Percentiles rank a stretch among this genome's conserved stretches.
Evolutionary conservation across 371 early-diverging fungal species (phyloP).

Genomic region (Mortierella sp.): DNA sequence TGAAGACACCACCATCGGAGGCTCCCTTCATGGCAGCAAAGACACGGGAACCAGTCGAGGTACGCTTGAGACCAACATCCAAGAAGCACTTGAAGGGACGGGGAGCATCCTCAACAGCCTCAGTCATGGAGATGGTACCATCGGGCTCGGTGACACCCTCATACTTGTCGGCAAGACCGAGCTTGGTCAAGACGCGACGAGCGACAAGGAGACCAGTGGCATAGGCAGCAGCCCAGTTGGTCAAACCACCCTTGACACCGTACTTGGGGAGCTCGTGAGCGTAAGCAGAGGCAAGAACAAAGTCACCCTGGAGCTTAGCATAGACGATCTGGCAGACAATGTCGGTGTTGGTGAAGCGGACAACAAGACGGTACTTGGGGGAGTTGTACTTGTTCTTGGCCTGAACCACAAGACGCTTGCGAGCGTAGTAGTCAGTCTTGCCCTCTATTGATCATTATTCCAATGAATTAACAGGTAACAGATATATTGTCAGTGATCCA

Average conservation of each 20-base stretch:
- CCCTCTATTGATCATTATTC: constrained; percentile 82
- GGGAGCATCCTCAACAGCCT: constrained; percentile 95
- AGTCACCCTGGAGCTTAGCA: constrained; percentile 99
- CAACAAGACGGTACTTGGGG: constrained; percentile 99
- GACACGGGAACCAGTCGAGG: constrained; percentile 99
- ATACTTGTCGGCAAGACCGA: constrained; percentile 96
- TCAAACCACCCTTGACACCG: constrained; percentile 99
- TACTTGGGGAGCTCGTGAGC: constrained; percentile 98
- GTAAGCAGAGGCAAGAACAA: constrained; percentile 98
- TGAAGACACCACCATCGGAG: constrained; percentile 98
- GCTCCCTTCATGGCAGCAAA: constrained; percentile 99
- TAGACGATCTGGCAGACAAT: constrained; percentile 98
- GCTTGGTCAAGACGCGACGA: constrained; percentile 96
- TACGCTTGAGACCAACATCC: constrained; percentile 99
- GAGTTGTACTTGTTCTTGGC: constrained; percentile 99
- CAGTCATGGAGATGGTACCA: constrained; percentile 93
- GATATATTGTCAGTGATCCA: constrained; percentile 5
- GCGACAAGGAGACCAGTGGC: constrained; percentile 99
- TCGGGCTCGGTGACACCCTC: constrained; percentile 95
- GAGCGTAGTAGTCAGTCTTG: constrained; percentile 99
- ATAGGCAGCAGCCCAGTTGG: constrained; percentile 99
- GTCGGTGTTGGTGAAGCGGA: constrained; percentile 99
- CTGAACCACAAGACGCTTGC: constrained; percentile 98
- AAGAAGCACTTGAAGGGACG: constrained; percentile 99
- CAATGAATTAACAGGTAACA: background rate